A percentile compares a stretch with the other conserved stretches of the same genome.
These are phyloP conservation scores for Salix arbutifolia DNA, from an alignment of 345 rosid genomes.

Conservation along the genomic window DNA sequence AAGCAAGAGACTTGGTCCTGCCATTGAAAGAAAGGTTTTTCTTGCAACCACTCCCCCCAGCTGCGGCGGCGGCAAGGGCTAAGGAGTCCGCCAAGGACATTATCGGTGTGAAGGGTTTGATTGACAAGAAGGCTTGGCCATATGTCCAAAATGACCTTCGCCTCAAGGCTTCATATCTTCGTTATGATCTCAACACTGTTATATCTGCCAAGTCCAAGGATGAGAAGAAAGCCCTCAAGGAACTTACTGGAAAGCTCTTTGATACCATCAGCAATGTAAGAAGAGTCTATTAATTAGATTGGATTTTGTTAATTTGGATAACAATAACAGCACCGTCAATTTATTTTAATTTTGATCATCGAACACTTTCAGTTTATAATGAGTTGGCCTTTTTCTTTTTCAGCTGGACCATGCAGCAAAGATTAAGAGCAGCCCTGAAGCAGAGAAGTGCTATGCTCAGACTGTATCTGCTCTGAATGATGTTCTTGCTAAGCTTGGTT, in stretches of 20 bases:
- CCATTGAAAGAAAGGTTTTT: conserved; percentile 61
- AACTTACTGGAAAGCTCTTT: conserved; percentile 71
- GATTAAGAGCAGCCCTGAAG: conserved; percentile 68
- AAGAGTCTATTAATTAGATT: background rate
- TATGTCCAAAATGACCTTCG: conserved; percentile 87
- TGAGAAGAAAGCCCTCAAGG: conserved; percentile 62
- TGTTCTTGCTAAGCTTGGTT: conserved; percentile 88
- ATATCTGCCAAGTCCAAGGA: conserved; percentile 69
- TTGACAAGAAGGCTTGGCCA: conserved; percentile 93
- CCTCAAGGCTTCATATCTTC: conserved; percentile 62
- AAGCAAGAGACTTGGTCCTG: conserved; percentile 63
- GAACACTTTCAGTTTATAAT: background rate
- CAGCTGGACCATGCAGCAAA: conserved; percentile 94
- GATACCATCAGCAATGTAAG: conserved; percentile 56
- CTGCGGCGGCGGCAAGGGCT: conserved; percentile 67
- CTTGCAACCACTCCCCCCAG: conserved; percentile 62
- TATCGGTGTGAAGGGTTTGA: conserved; percentile 57
- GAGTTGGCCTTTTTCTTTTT: background rate
- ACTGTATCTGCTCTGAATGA: conserved; percentile 71
- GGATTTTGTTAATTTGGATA: background rate
- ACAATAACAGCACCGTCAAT: no score
- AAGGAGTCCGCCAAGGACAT: conserved; percentile 87
- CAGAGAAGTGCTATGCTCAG: conserved; percentile 79
- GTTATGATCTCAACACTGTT: conserved; percentile 84
- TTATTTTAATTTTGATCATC: background rate